Conservation (phyloP, 495 filamentous ascomycete species). For the Aspergillus affinis region DNA sequence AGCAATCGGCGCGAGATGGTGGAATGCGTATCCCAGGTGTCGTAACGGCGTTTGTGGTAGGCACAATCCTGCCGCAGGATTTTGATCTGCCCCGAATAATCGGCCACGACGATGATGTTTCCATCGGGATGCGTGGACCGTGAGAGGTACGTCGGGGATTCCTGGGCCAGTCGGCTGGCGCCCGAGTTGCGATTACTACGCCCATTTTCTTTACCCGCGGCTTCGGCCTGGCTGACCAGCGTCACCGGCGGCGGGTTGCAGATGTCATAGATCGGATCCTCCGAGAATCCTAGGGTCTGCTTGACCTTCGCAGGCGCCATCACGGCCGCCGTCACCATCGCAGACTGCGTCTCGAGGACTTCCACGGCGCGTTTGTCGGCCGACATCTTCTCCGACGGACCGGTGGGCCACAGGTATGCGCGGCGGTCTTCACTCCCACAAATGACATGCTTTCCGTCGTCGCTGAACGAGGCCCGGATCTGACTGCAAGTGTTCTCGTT, state of each 20-base stretch:
- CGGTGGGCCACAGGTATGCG: conserved; percentile 84
- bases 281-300: conserved; percentile 72
- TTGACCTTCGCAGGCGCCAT: conserved; percentile 80
- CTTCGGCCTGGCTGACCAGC: conserved; percentile 70
- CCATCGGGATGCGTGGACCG: conserved; percentile 76
- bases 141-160: conserved; percentile 68
- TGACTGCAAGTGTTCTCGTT: conserved; percentile 91
- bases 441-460: conserved; percentile 84
- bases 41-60: conserved; percentile 54
- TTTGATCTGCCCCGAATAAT: conserved; percentile 85
- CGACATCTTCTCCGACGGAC: conserved; percentile 56
- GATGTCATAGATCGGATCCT: conserved; percentile 91
- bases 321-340: conserved; percentile 82
- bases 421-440: conserved; percentile 91
- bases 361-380: conserved; percentile 80
- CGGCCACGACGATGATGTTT: conserved; percentile 90
- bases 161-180: conserved; percentile 55
- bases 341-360: conserved; percentile 83
- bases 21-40: conserved; percentile 58
- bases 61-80: conserved; percentile 95
- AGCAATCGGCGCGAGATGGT: conserved; percentile 76
- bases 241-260: conserved; percentile 95
- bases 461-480: conserved; percentile 85
- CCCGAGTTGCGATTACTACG: conserved; percentile 35
- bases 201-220: conserved; percentile 18